Conservation (phyloP, 1,284 basidiomycete species). For the Cryptococcus depauperatus region DNA sequence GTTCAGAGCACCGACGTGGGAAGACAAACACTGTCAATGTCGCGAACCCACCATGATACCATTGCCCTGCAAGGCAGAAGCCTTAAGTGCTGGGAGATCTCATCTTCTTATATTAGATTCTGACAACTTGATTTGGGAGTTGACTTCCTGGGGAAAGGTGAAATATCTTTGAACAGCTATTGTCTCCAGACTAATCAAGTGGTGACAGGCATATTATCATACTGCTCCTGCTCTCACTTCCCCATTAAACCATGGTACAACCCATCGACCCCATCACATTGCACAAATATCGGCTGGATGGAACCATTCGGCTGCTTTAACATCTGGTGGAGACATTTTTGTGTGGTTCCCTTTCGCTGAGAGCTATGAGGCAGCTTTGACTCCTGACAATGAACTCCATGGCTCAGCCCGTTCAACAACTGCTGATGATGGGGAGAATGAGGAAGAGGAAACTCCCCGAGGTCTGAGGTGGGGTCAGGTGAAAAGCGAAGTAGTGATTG, state of each 20-base stretch:
- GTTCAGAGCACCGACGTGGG: conserved; percentile 20
- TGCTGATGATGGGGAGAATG: conserved; percentile 38
- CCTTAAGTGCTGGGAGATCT: conserved; percentile 27
- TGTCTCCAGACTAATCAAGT: neutral
- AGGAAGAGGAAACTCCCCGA: no score
- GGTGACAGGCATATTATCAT: conserved; percentile 32
- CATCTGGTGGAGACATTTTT: conserved; percentile 59
- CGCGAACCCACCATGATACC: conserved; percentile 31
- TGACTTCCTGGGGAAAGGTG: conserved; percentile 34
- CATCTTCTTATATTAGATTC: conserved; percentile 39
- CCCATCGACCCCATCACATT: conserved; percentile 23
- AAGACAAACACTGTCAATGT: conserved; percentile 19
- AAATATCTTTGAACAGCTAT: neutral
- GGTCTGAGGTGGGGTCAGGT: conserved; percentile 32
- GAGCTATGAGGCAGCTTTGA: conserved; percentile 31
- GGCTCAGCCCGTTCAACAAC: conserved; percentile 18
- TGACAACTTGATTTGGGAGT: conserved; percentile 42
- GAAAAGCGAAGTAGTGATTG: conserved; percentile 16
- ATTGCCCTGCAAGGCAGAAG: conserved; percentile 27
- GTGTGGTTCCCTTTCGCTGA: conserved; percentile 60
- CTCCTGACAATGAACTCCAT: conserved; percentile 42
- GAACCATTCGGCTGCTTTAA: conserved; percentile 62
- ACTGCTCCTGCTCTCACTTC: conserved; percentile 28
- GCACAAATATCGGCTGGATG: conserved; percentile 69
- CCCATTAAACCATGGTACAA: conserved; percentile 22